Evolutionary conservation across 2,329 filamentous ascomycete species (phyloP), one percentile per base, ranked within the genome.

Genomic region (Epicoccum nigrum): DNA sequence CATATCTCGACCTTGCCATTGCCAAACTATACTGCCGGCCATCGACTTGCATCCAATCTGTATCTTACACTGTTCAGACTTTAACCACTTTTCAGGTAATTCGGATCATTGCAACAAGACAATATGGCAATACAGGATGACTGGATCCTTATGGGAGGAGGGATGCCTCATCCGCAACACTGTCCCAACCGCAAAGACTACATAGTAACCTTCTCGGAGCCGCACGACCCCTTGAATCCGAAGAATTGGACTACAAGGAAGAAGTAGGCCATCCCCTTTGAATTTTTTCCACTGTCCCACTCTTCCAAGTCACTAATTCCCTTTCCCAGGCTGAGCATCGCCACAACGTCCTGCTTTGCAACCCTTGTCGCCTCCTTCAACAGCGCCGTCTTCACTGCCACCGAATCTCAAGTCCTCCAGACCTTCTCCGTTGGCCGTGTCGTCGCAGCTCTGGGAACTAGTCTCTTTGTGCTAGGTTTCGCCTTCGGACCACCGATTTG

Each of bases 371-470:
- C 30, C 28, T 47, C 88, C 3, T 87, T 91, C 61, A 83, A 84
- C 50, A 88, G 86, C 17, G 86, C 84, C 1, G 86, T 86, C 17
- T 89, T 84, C 68, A 82, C 82, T 2, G 83, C 83, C 12, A 83
- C 83, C 34, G 68, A 85, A 12, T 46, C 59, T 6, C 74, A 83
- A 37, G 78, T 89, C 45, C 76, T 85, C 12, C 37, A 56, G 1
- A 75, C 84, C 19, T 88, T 89, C 56, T 46, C 72, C 15, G 77
- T 83, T 23, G 73, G 71, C 35, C 67, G 73, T 39, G 81, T 83
- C 57, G 71, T 86, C 7, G 81, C 79, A 30, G 85, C 83, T 15
- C 76, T 87, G 2, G 85, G 85, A n/a, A 77, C 88, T 13, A 86
- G 85, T 12, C 74, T 87, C 15, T 87, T 86, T 65, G 84, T 87